Base-by-base conservation (phyloP, 345 rosid species). In the Pistacia integerrima region DNA sequence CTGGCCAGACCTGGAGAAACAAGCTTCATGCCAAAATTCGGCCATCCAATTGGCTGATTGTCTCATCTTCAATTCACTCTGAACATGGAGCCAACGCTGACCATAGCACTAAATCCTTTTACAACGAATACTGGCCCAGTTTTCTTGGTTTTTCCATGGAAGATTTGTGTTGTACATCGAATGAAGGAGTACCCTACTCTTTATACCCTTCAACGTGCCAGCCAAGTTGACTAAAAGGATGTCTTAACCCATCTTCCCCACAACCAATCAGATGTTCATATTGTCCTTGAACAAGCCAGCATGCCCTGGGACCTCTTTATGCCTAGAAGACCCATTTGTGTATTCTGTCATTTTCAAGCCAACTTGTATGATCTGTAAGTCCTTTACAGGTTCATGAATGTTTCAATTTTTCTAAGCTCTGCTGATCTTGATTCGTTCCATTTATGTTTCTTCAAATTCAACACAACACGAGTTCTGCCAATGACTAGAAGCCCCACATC, bases 401-500 rank as follows among this genome's bases (percentile, higher is more conserved):
- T 28, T 36, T 72, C 58, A 18, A 14, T 48, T 61, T 10, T 65
- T 49, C 14, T 3, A 16, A 25, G 44, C 64, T 13, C 4, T 56
- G 67, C 14, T 64, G 22, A 1, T 30, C 33, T 30, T 30, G 33
- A 30, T 2, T 30, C 33, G 33, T 30, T 30, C 33, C 33, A 2
- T 41, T 28, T 61, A 14, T 68, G 48, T 8, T 75, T 57, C 59
- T 30, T 75, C 14, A 64, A 25, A 16, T 20, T 75, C 35, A 12
- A 70, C 72, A 17, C 14, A 16, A 9, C 72, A 48, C 11, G 70
- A 62, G 14, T 69, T 46, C 46, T 56, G 41, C 64, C 12, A 11
- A 38, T 48, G 12, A 22, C 52, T 60, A 14, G 22, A 69, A 73
- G 81, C 72, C 74, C 78, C 81, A 74, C 83, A 71, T 70, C 44